Percentiles rank a stretch among this genome's conserved stretches.
These are phyloP conservation scores for Cornus suecica DNA, from an alignment of 148 eudicot species.

Conservation along the genomic window DNA sequence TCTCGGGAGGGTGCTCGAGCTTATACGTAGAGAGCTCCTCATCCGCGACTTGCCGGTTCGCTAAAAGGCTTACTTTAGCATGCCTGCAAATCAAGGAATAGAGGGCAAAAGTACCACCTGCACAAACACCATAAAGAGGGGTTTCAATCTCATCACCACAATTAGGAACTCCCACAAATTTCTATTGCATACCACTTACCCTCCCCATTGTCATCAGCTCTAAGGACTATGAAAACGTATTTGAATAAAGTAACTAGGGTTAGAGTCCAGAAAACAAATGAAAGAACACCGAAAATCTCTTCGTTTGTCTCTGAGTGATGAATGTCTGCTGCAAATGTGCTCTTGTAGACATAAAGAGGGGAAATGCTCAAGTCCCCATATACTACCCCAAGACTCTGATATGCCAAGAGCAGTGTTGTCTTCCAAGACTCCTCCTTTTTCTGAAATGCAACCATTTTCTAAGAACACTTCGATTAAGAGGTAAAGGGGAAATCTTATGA, in stretches of 20 bases:
- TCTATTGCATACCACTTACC: conserved; percentile 29
- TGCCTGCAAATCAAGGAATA: conserved; percentile 76
- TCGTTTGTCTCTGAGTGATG: conserved; percentile 67
- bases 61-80: conserved; percentile 66
- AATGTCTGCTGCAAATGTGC: conserved; percentile 74
- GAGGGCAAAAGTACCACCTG: conserved; percentile 86
- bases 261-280: conserved; percentile 70
- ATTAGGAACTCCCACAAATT: too few species aligned
- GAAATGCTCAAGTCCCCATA: conserved; percentile 82
- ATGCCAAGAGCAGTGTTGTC: conserved; percentile 54
- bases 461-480: not conserved
- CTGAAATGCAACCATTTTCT: conserved; percentile 21
- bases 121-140: not conserved
- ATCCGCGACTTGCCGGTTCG: conserved; percentile 66
- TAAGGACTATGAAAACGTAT: conserved; percentile 70
- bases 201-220: conserved; percentile 81
- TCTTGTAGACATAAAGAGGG: conserved; percentile 74
- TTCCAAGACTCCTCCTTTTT: conserved; percentile 72
- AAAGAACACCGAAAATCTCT: conserved; percentile 70
- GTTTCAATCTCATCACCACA: not conserved
- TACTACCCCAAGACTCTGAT: conserved; percentile 76
- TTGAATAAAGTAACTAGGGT: conserved; percentile 64
- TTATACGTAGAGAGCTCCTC: conserved; percentile 66
- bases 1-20: conserved; percentile 49
- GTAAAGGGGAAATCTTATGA: not conserved